Evolutionary conservation across 192 early-diverging fungal species (phyloP), one percentile per base, ranked within the genome.

Genomic region (Coemansia sp.): DNA sequence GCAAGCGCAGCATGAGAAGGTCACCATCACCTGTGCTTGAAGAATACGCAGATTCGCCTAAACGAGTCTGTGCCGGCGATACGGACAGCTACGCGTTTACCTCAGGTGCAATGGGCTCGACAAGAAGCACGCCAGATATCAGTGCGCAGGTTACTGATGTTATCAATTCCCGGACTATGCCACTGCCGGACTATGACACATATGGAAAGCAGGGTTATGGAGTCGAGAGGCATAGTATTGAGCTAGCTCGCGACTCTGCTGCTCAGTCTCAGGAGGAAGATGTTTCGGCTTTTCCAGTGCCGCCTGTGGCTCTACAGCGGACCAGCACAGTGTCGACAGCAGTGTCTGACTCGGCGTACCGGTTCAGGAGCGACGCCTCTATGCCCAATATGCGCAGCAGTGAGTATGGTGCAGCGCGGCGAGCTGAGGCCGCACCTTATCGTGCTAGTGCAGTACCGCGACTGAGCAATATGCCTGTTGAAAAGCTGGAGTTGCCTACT

Each of bases 1-100:
- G 64, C 64, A 66, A 46, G 64, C 45, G 64, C 46, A 25, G 29
- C 17, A 50, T 15, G 36, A 17, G 21, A 29, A 37, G 34, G 27
- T 9, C 42, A 2, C 64, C 62, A n/a, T 63, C 32, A 0, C 39
- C 62, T 5, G 51, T 55, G 4, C 25, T 29, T 1, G 51, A 55
- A 7, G 14, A 6, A 4, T 55, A 55, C 51, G 3, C 51, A 5
- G 51, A 55, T 2, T 55, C 51, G 51, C 51, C 51, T 1, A 55
- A 55, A 9, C 25, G 51, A 29, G 14, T 27, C 12, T 25, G 51
- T 15, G 27, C 25, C 51, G 27, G 27, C 5, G 51, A 19, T 50
- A 10, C 46, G 0, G 8, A 50, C 27, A 29, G 27, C 51, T 29
- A 55, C 14, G 12, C 2, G 2, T 55, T 27, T 55, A 9, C n/a